phyloP scores from a whole-genome alignment of 371 early-diverging fungal species.

The Mucor lusitanicus region DNA sequence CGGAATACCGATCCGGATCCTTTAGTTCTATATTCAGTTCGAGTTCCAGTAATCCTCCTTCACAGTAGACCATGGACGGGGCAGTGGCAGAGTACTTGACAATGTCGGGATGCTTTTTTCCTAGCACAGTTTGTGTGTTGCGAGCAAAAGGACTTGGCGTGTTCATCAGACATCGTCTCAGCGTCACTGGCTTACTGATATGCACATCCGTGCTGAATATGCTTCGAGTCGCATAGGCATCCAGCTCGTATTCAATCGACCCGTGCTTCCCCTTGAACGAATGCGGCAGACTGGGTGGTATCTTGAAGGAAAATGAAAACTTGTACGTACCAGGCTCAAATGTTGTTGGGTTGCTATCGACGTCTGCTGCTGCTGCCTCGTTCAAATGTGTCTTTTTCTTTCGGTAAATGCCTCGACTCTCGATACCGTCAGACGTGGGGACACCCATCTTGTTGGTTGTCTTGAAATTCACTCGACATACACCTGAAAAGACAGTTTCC shows the following conservation, averaged over 20 bases:
- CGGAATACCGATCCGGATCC: constrained; percentile 6
- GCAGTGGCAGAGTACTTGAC: constrained; percentile 23
- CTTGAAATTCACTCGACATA: constrained; percentile 15
- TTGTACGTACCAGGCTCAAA: constrained; percentile 15
- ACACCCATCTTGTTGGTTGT: constrained; percentile 12
- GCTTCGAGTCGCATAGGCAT: background rate
- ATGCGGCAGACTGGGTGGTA: constrained; percentile 20
- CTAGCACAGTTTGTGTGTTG: constrained; percentile 1
- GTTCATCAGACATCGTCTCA: constrained; percentile 21
- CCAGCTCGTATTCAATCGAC: constrained; percentile 8
- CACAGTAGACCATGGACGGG: constrained; percentile 26
- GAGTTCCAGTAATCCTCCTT: constrained; percentile 23
- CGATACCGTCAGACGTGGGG: constrained; percentile 14
- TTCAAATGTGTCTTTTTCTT: constrained; percentile 1
- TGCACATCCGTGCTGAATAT: constrained; percentile 13
- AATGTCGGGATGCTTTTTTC: constrained; percentile 5
- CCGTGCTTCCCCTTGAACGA: constrained; percentile 21
- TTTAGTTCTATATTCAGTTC: constrained; percentile 14
- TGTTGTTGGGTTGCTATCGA: background rate
- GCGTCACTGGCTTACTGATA: background rate
- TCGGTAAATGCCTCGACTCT: constrained; percentile 3
- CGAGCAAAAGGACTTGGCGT: background rate
- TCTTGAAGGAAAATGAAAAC: constrained; percentile 18
- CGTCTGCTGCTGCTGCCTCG: background rate
- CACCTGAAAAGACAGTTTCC: constrained; percentile 8